These are phyloP conservation scores for Mayamaea pseudoterrestris DNA, from an alignment of 108 stramenopile genomes.

Conservation along the genomic window DNA sequence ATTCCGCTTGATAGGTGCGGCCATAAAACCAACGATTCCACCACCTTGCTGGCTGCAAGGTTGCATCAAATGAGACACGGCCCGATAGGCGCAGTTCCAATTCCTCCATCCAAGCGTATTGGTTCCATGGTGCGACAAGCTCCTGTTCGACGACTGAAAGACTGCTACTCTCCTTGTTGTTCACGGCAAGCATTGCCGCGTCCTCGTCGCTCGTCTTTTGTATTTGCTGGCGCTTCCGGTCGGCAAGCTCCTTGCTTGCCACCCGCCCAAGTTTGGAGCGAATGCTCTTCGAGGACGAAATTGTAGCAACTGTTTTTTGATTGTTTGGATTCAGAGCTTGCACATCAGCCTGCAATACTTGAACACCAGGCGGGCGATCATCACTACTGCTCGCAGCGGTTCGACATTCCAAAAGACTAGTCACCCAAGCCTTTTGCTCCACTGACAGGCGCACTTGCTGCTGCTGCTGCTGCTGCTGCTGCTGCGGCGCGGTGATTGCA, in stretches of 20 bases:
- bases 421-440: conserved; percentile 55
- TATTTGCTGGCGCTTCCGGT: too few relatives aligned
- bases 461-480: background rate
- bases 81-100: conserved; percentile 32
- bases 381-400: conserved; percentile 18
- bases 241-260: too few relatives aligned
- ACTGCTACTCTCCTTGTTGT: conserved; percentile 7
- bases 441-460: conserved; percentile 19
- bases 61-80: conserved; percentile 3
- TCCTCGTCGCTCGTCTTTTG: too few relatives aligned
- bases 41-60: conserved; percentile 1
- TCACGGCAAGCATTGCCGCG: too few relatives aligned
- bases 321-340: conserved; percentile 59
- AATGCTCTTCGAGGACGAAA: too few relatives aligned
- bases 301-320: too few relatives aligned
- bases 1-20: background rate
- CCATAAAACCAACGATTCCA: conserved; percentile 5
- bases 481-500: background rate
- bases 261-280: too few relatives aligned
- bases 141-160: too few relatives aligned
- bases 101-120: conserved; percentile 85
- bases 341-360: conserved; percentile 61
- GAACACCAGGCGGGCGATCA: too few relatives aligned
- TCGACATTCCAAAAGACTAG: conserved; percentile 22
- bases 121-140: conserved; percentile 74